phyloP scores from a whole-genome alignment of 129 eudicot genomes.

The Flaveria robusta region DNA sequence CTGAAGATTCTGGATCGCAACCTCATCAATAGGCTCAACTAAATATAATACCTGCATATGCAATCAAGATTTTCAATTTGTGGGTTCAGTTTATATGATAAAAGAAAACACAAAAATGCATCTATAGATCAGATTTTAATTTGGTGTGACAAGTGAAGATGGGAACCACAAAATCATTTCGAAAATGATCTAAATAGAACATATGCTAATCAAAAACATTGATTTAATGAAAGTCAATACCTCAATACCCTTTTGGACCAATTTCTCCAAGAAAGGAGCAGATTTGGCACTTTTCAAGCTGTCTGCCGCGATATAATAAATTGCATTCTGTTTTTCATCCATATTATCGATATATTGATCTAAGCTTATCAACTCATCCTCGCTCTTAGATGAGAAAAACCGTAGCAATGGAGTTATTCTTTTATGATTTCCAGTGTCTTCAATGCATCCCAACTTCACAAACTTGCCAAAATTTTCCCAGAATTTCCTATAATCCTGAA shows the following conservation, averaged over 20 bases:
- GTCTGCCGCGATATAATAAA: constrained; percentile 88
- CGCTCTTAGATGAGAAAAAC: constrained; percentile 74
- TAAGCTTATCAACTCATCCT: constrained; percentile 76
- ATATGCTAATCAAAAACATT: not conserved
- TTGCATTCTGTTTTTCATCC: constrained; percentile 85
- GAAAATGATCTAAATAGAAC: not conserved
- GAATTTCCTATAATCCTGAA: constrained; percentile 91
- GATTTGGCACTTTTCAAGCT: constrained; percentile 92
- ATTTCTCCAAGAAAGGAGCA: constrained; percentile 94
- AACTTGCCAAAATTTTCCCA: constrained; percentile 97
- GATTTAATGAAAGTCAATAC: constrained; percentile 33
- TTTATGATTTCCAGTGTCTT: constrained; percentile 89
- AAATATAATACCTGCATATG: constrained; percentile 62
- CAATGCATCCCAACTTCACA: constrained; percentile 86
- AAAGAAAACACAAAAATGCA: not conserved
- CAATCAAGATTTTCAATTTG: not conserved
- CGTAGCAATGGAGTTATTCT: constrained; percentile 75
- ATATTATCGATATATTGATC: constrained; percentile 86
- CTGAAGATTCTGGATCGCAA: constrained; percentile 84
- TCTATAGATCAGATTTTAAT: not conserved
- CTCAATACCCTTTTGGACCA: constrained; percentile 86
- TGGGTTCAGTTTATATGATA: not conserved
- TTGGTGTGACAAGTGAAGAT: not conserved
- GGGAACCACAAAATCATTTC: not conserved
- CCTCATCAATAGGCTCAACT: constrained; percentile 93